Evolutionary conservation across 768 basidiomycete species (phyloP).

Genomic region (Gloeopeniophorella convolvens): DNA sequence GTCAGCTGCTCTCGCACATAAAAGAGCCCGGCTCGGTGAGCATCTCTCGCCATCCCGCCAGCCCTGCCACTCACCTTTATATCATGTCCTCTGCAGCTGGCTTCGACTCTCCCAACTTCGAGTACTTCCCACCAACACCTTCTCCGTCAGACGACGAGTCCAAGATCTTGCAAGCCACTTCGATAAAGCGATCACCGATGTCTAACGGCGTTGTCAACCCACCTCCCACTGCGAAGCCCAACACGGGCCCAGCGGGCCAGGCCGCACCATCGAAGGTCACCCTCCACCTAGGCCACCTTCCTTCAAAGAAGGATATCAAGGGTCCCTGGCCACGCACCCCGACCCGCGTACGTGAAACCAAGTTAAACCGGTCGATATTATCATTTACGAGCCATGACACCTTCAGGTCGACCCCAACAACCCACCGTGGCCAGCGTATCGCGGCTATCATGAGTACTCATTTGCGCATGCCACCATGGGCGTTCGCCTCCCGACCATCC

Average conservation of each 20-base stretch:
- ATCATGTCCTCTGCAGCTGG: constrained; percentile 19
- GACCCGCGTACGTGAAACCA: constrained; percentile 44
- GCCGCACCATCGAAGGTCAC: constrained; percentile 51
- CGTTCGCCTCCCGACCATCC: constrained; percentile 88
- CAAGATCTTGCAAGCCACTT: constrained; percentile 1
- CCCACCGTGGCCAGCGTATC: constrained; percentile 76
- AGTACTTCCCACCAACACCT: constrained; percentile 33
- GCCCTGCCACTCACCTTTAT: constrained; percentile 1
- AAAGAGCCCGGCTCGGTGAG: background rate
- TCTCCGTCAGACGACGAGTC: constrained; percentile 23
- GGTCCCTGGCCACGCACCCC: constrained; percentile 71
- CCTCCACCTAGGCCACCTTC: constrained; percentile 67
- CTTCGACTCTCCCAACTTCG: constrained; percentile 20
- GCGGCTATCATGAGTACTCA: constrained; percentile 76
- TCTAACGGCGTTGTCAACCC: constrained; percentile 14
- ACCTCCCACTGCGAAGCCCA: constrained; percentile 22
- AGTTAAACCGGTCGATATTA: too few relatives aligned
- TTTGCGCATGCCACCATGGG: constrained; percentile 94
- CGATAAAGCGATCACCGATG: constrained; percentile 12
- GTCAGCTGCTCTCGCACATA: background rate
- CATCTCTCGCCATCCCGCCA: background rate
- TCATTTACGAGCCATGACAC: too few relatives aligned
- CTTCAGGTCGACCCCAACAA: constrained; percentile 75
- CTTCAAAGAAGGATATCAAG: constrained; percentile 65
- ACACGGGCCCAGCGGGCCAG: constrained; percentile 18